Evolutionary conservation across 139 green algal genomes (phyloP), one percentile per base, ranked within the genome.

Genomic region (Volvox reticuliferus): DNA sequence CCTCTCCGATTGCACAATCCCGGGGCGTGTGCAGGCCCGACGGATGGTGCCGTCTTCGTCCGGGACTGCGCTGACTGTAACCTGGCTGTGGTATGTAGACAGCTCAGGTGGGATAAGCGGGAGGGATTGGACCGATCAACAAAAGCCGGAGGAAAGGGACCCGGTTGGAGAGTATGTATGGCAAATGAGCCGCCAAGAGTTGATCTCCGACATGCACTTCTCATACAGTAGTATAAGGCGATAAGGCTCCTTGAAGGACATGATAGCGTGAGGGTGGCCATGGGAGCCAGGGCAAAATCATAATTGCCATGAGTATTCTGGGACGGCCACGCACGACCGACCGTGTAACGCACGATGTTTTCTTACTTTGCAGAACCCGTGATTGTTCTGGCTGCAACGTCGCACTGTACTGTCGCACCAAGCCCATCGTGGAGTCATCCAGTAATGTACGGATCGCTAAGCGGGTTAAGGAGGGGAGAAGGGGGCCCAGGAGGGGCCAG

Each of bases 341-440:
- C n/a, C n/a, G 44, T 1, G 2, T 12, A 50, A 85, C 44, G 12
- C 24, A 18, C 9, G 79, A 71, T 18, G 0, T 26, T 5, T 1
- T 21, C 12, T 1, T 50, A 28, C 37, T 44, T 18, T 21, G n/a
- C 26, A 44, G 13, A 24, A 50, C 13, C 28, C 17, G 80, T 28
- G 65, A 73, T 12, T 32, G 79, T 26, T 32, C 17, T 32, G 37
- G 36, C 20, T 95, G 90, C 77, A 65, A 92, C n/a, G 75, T 95
- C 24, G 71, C 92, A 36, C 89, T 98, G 30, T 79, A 93, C 22
- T 96, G 94, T 91, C 89, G 93, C 33, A 97, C 96, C 3, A 89
- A 93, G 22, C 96, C 96, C 21, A 94, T 97, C 90, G 94, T 97
- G 28, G 96, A 98, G 88, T 92, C 93, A 14, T 93, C 91, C 3